These are phyloP conservation scores for Gomphus bonarii DNA, from an alignment of 1,284 basidiomycete genomes.

Conservation along the genomic window DNA sequence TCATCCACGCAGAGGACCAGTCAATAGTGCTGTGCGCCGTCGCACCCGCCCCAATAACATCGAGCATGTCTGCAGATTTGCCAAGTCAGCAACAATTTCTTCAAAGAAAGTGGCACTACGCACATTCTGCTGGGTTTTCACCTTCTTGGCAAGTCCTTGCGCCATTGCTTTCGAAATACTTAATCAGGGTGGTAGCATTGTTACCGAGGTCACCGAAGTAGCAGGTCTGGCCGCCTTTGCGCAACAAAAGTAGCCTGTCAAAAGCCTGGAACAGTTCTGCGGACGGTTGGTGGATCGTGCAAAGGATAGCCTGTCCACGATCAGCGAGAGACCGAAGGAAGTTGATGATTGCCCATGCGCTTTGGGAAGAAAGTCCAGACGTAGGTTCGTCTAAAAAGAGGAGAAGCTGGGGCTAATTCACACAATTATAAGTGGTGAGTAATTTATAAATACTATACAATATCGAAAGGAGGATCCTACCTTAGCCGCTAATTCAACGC, in stretches of 20 bases:
- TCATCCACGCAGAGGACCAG: constrained; percentile 36
- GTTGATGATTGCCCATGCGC: constrained; percentile 77
- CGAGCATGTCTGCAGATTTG: constrained; percentile 41
- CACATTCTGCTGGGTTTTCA: constrained; percentile 31
- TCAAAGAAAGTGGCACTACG: constrained; percentile 21
- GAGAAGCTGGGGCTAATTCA: constrained; percentile 54
- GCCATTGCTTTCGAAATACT: constrained; percentile 62
- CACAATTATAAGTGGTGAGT: constrained; percentile 16
- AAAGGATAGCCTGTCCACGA: constrained; percentile 67
- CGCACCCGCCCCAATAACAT: constrained; percentile 20
- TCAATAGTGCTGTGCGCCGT: constrained; percentile 23
- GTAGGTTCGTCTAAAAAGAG: constrained; percentile 81
- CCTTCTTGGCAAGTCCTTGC: constrained; percentile 38
- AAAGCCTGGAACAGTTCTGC: constrained; percentile 69
- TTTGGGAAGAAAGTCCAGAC: constrained; percentile 82
- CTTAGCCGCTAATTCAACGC: constrained; percentile 72
- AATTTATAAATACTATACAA: not conserved
- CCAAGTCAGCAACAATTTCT: not conserved
- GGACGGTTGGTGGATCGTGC: constrained; percentile 74
- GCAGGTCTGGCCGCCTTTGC: constrained; percentile 63
- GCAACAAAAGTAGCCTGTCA: constrained; percentile 46
- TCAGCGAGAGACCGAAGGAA: constrained; percentile 79
- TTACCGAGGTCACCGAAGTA: constrained; percentile 71
- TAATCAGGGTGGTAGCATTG: constrained; percentile 43
- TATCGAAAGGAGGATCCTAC: constrained; percentile 19